These are phyloP conservation scores for Phaeosphaeria sp. DNA, from an alignment of 2,329 filamentous ascomycete species.

Conservation along the genomic window DNA sequence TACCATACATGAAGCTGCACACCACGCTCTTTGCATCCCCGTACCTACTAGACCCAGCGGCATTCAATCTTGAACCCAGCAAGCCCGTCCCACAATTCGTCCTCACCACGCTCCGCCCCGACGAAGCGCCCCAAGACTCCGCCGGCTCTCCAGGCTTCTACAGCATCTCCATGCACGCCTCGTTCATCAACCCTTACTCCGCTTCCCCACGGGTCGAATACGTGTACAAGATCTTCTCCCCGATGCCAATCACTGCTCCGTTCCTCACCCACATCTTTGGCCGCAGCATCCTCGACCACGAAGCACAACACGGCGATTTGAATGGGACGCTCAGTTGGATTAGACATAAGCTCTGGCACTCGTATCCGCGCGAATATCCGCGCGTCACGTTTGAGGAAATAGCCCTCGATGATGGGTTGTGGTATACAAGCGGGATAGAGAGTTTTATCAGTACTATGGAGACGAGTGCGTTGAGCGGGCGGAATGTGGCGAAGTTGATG, in stretches of 20 bases:
- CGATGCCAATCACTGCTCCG: constrained; percentile 52
- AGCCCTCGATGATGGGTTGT: constrained; percentile 69
- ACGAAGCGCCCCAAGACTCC: constrained; percentile 58
- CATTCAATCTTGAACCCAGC: constrained; percentile 72
- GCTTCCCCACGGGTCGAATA: constrained; percentile 54
- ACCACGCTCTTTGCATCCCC: constrained; percentile 89
- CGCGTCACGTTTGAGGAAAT: constrained; percentile 87
- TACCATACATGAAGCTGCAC: constrained; percentile 87
- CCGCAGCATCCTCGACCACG: constrained; percentile 34
- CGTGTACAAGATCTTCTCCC: constrained; percentile 73
- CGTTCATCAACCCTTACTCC: constrained; percentile 63
- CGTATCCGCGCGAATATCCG: constrained; percentile 86
- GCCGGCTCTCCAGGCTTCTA: constrained; percentile 80
- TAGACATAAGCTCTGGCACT: constrained; percentile 70
- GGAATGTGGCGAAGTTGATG: constrained; percentile 78
- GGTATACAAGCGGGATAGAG: constrained; percentile 77
- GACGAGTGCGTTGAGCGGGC: constrained; percentile 89
- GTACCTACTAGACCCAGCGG: constrained; percentile 71
- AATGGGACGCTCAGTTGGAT: constrained; percentile 42
- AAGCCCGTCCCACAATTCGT: constrained; percentile 73
- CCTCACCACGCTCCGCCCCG: constrained; percentile 78
- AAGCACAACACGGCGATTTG: constrained; percentile 41
- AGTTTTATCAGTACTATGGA: constrained; percentile 98
- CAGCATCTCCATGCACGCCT: constrained; percentile 78
- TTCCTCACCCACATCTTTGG: constrained; percentile 61